phyloP scores from a whole-genome alignment of 805 yeast species.

The Nakazawaea siamensis region DNA sequence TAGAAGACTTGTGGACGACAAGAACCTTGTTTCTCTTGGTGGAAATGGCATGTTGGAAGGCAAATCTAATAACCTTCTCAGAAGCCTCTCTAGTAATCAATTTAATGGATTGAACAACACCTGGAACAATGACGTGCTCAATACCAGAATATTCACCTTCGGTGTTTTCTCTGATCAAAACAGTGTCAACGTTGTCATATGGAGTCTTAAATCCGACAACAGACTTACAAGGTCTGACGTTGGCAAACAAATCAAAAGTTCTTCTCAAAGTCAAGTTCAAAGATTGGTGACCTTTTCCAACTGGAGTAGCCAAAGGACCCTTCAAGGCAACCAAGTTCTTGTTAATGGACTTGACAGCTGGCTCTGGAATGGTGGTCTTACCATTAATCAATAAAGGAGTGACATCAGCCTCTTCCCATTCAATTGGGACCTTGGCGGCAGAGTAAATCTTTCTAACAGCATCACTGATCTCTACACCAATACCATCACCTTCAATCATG shows the following conservation, averaged over 20 bases:
- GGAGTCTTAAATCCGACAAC: conserved; percentile 92
- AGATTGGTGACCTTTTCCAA: conserved; percentile 97
- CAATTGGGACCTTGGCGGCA: conserved; percentile 93
- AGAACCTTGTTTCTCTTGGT: conserved; percentile 81
- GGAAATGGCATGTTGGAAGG: conserved; percentile 90
- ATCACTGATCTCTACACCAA: conserved; percentile 90
- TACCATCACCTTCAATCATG: conserved; percentile 97
- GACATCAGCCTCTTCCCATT: conserved; percentile 96
- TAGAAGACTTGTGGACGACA: conserved; percentile 97
- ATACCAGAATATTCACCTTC: conserved; percentile 99
- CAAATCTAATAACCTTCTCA: conserved; percentile 93
- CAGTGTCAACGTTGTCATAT: conserved; percentile 84
- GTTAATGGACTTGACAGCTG: conserved; percentile 88
- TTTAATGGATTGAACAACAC: conserved; percentile 97
- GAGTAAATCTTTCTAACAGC: conserved; percentile 89
- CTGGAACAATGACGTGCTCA: conserved; percentile 96
- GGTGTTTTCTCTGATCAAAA: conserved; percentile 96
- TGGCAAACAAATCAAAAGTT: conserved; percentile 92
- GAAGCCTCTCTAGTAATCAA: conserved; percentile 94
- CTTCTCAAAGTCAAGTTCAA: conserved; percentile 96
- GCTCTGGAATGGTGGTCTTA: conserved; percentile 85
- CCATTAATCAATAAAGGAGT: conserved; percentile 90
- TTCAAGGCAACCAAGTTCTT: conserved; percentile 90
- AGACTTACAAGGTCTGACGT: conserved; percentile 94
- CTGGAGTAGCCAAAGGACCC: conserved; percentile 98